phyloP scores from a whole-genome alignment of 2,329 filamentous ascomycete genomes.

The Claviceps pusilla region DNA sequence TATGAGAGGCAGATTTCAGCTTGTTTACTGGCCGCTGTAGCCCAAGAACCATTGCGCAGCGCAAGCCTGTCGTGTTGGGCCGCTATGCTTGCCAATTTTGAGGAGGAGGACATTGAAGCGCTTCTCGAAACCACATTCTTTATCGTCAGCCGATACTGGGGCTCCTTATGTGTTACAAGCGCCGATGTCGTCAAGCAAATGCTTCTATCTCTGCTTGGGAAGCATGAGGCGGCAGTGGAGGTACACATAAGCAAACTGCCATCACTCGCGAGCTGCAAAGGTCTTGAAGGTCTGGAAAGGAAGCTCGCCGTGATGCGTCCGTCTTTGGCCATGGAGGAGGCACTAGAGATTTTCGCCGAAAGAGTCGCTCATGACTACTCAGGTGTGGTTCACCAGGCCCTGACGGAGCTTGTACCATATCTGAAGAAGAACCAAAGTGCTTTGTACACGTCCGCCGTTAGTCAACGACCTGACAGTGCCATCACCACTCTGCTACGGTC shows the following conservation, averaged over 20 bases:
- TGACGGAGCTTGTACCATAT: slow-evolving; percentile 62
- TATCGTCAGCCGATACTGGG: slow-evolving; percentile 72
- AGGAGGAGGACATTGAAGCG: slow-evolving; percentile 62
- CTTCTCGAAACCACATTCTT: slow-evolving; percentile 83
- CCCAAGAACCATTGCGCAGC: slow-evolving; percentile 58
- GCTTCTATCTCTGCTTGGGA: slow-evolving; percentile 49
- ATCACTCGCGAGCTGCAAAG: slow-evolving; percentile 55
- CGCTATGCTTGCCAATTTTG: slow-evolving; percentile 58
- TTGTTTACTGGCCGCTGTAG: slow-evolving; percentile 74
- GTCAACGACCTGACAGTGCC: slow-evolving; percentile 67
- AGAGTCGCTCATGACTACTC: slow-evolving; percentile 72
- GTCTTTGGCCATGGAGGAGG: slow-evolving; percentile 4
- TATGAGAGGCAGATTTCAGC: slow-evolving; percentile 54
- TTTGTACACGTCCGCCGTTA: slow-evolving; percentile 63
- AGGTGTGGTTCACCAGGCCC: slow-evolving; percentile 67
- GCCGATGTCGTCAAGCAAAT: slow-evolving; percentile 45
- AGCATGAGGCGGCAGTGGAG: slow-evolving; percentile 44
- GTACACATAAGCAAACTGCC: slow-evolving; percentile 63
- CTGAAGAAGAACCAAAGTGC: slow-evolving; percentile 60
- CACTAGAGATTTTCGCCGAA: slow-evolving; percentile 38
- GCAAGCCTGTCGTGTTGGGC: slow-evolving; percentile 75
- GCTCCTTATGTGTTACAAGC: slow-evolving; percentile 43
- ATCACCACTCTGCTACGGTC: slow-evolving; percentile 58
- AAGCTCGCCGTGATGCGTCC: slow-evolving; percentile 52
- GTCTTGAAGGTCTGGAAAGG: slow-evolving; percentile 52